phyloP scores from a whole-genome alignment of 208 protist genomes.

The Crithidia brevicula region DNA sequence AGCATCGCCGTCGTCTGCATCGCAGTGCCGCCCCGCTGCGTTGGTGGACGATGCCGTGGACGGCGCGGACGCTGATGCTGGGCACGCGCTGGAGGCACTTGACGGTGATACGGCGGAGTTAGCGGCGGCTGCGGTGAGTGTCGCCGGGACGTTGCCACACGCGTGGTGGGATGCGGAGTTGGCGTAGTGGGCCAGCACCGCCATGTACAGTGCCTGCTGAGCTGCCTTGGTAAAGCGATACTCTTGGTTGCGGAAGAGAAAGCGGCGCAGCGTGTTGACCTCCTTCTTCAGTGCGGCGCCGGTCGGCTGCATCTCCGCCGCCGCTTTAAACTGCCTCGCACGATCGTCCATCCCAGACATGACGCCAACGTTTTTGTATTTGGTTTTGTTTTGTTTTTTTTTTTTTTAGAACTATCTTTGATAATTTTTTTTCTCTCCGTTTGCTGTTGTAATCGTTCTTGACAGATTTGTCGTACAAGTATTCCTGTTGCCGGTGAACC shows the following conservation, averaged over 20 bases:
- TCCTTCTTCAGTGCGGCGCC: constrained; percentile 45
- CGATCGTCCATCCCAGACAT: constrained; percentile 51
- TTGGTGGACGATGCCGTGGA: no score
- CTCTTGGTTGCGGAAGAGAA: constrained; percentile 63
- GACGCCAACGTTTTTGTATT: no score
- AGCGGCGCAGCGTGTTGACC: constrained; percentile 46
- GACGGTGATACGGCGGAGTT: not conserved
- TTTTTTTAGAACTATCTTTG: constrained; percentile 1
- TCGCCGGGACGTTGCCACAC: constrained; percentile 10
- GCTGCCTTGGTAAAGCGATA: constrained; percentile 61
- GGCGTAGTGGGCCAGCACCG: constrained; percentile 46
- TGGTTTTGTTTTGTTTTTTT: not conserved
- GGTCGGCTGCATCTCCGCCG: constrained; percentile 39
- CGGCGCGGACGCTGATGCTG: not conserved
- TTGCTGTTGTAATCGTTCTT: not conserved
- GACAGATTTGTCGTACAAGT: no score
- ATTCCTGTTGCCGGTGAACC: no score
- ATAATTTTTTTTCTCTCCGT: not conserved
- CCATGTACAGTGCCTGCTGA: constrained; percentile 49
- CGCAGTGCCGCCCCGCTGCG: not conserved
- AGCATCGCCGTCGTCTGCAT: not conserved
- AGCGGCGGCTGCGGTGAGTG: not conserved
- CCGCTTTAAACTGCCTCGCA: constrained; percentile 45
- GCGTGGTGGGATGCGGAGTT: constrained; percentile 33
- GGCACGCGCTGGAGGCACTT: not conserved